These are phyloP conservation scores for Anthracocystis walkeri DNA, from an alignment of 1,284 basidiomycete genomes.

Conservation along the genomic window DNA sequence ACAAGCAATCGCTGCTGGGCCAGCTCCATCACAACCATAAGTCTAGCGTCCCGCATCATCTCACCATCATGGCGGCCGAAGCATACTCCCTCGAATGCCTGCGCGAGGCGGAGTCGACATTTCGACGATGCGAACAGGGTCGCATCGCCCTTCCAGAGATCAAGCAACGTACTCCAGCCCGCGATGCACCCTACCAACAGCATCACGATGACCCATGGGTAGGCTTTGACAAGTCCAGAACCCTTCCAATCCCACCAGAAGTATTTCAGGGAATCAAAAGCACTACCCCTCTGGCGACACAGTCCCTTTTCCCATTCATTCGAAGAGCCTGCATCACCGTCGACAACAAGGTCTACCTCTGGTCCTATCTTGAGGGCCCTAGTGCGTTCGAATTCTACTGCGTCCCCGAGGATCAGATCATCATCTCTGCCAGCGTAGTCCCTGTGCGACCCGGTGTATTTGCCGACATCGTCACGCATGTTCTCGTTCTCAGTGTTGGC, in stretches of 20 bases:
- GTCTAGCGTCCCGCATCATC: constrained; percentile 1
- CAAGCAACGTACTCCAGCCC: constrained; percentile 51
- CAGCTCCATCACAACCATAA: too few relatives aligned
- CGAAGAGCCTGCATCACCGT: constrained; percentile 95
- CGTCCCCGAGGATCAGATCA: constrained; percentile 85
- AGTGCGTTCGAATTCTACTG: constrained; percentile 88
- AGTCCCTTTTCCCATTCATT: constrained; percentile 89
- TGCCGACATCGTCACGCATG: constrained; percentile 88
- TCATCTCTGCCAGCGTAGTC: constrained; percentile 75
- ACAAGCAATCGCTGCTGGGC: neutral
- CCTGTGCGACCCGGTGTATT: constrained; percentile 76
- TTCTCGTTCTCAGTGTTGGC: constrained; percentile 88
- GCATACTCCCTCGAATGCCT: constrained; percentile 40
- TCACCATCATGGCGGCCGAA: constrained; percentile 38
- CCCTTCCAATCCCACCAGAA: constrained; percentile 57
- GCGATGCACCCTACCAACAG: constrained; percentile 61
- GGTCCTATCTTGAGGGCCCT: constrained; percentile 95
- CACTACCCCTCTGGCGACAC: constrained; percentile 57
- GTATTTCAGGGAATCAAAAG: constrained; percentile 63
- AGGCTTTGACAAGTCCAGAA: constrained; percentile 56
- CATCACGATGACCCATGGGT: constrained; percentile 61
- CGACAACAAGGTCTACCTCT: constrained; percentile 92
- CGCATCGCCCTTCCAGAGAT: constrained; percentile 47
- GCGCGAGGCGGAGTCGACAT: constrained; percentile 44
- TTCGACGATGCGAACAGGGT: constrained; percentile 45